Percentiles rank a stretch among this genome's conserved stretches.
These are phyloP conservation scores for Monilinia laxa DNA, from an alignment of 2,329 filamentous ascomycete species.

Conservation along the genomic window DNA sequence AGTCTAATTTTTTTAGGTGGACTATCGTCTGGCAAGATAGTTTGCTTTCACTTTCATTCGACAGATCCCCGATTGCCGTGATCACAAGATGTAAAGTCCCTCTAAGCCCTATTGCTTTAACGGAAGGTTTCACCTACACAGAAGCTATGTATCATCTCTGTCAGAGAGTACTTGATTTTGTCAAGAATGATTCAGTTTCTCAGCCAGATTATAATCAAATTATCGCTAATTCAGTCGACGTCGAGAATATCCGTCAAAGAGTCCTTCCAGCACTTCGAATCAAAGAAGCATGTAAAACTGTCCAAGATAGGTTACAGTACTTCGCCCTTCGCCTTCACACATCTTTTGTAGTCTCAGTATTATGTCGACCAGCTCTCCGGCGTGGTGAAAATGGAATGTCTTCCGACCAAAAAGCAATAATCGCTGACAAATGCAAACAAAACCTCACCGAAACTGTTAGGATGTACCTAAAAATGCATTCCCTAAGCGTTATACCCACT, in stretches of 20 bases:
- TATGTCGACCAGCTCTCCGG: conserved; percentile 61
- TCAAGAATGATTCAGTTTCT: conserved; percentile 36
- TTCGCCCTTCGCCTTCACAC: conserved; percentile 65
- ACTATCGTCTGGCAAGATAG: conserved; percentile 67
- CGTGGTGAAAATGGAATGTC: conserved; percentile 50
- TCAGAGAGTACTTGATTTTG: conserved; percentile 53
- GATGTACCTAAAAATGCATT: conserved; percentile 69
- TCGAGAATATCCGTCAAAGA: conserved; percentile 45
- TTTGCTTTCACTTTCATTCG: conserved; percentile 64
- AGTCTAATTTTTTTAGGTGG: conserved; percentile 45
- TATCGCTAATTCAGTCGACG: conserved; percentile 55
- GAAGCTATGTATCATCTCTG: conserved; percentile 66
- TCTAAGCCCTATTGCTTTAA: conserved; percentile 53
- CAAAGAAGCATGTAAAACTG: conserved; percentile 63
- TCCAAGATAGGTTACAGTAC: conserved; percentile 61
- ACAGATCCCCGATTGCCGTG: conserved; percentile 62
- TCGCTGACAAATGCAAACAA: conserved; percentile 59
- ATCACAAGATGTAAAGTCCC: conserved; percentile 45
- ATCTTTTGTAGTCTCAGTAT: conserved; percentile 63
- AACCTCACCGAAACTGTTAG: conserved; percentile 65
- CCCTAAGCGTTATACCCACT: conserved; percentile 64
- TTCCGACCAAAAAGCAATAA: conserved; percentile 51
- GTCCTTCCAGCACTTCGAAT: conserved; percentile 53
- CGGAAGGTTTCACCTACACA: conserved; percentile 56
- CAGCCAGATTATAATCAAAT: conserved; percentile 47